A percentile compares a stretch with the other conserved stretches of the same genome.
These are phyloP conservation scores for Musa balbisiana DNA, from an alignment of 202 grass and related monocot genomes.

Conservation along the genomic window DNA sequence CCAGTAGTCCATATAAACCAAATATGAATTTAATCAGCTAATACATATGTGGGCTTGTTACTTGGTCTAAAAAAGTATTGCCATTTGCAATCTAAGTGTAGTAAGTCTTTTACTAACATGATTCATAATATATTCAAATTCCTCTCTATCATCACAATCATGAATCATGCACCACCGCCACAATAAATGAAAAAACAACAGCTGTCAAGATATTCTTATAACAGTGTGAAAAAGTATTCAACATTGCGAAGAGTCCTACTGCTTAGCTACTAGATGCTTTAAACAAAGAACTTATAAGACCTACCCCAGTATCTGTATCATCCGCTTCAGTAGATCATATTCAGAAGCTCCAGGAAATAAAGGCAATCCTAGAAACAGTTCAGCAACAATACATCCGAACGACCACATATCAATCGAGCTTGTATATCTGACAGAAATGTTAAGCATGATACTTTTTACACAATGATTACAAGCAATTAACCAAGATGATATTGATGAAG, in stretches of 20 bases:
- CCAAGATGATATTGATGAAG: slow-evolving; percentile 14
- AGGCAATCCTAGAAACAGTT: slow-evolving; percentile 90
- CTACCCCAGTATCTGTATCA: slow-evolving; percentile 88
- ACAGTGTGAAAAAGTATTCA: not conserved
- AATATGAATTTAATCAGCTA: no score
- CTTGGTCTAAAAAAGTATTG: no score
- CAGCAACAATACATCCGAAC: slow-evolving; percentile 88
- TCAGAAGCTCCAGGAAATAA: slow-evolving; percentile 95
- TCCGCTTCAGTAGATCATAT: slow-evolving; percentile 85
- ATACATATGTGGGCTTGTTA: no score
- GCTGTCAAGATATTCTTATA: not conserved
- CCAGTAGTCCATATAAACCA: no score
- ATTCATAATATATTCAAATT: not conserved
- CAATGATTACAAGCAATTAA: not conserved
- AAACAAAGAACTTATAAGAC: not conserved
- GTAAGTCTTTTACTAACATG: no score
- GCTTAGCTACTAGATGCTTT: not conserved
- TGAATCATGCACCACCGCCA: not conserved
- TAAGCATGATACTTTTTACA: slow-evolving; percentile 34
- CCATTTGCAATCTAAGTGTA: no score
- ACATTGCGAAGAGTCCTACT: not conserved
- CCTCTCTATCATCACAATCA: not conserved
- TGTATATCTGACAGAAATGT: slow-evolving; percentile 73
- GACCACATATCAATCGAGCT: slow-evolving; percentile 98
- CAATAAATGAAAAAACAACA: not conserved